Percentiles rank a stretch among this genome's conserved stretches.
phyloP scores from a whole-genome alignment of 805 yeast species.

The Yarrowia divulgata region DNA sequence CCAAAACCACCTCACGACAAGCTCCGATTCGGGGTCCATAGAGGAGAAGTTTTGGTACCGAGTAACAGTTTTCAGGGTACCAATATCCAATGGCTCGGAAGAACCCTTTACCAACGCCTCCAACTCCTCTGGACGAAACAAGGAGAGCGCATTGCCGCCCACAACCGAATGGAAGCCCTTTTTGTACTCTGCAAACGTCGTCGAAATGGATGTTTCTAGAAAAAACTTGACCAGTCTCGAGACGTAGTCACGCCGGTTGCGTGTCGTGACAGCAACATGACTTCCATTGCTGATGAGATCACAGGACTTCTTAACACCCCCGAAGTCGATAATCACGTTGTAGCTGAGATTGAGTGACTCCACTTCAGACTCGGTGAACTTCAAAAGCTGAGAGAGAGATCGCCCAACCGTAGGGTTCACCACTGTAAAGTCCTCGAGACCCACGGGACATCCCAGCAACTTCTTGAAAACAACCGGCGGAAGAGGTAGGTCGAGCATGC shows the following conservation, averaged over 20 bases:
- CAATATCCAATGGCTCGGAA: constrained; percentile 71
- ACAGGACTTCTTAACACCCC: constrained; percentile 55
- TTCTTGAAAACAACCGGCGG: constrained; percentile 82
- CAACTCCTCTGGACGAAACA: constrained; percentile 83
- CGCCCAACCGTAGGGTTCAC: constrained; percentile 72
- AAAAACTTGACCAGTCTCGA: constrained; percentile 67
- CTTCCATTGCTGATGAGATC: constrained; percentile 70
- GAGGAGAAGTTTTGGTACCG: constrained; percentile 60
- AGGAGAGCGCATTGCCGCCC: constrained; percentile 78
- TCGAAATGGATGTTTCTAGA: constrained; percentile 60
- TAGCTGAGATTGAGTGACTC: constrained; percentile 63
- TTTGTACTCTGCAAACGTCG: constrained; percentile 64
- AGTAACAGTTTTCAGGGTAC: constrained; percentile 72
- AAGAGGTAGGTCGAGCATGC: constrained; percentile 78
- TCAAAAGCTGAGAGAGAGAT: constrained; percentile 58
- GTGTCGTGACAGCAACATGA: constrained; percentile 59
- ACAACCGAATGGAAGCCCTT: constrained; percentile 78
- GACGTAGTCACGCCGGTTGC: constrained; percentile 68
- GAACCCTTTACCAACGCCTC: constrained; percentile 81
- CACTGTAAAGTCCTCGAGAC: constrained; percentile 69
- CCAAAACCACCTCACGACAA: constrained; percentile 85
- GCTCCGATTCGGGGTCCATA: constrained; percentile 51
- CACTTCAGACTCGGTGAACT: constrained; percentile 52
- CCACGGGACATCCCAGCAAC: constrained; percentile 62
- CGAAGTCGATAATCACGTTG: constrained; percentile 63